A percentile compares a stretch with the other conserved stretches of the same genome.
Evolutionary conservation across 2,329 filamentous ascomycete genomes (phyloP).

Genomic region (Arachnomyces sp.): DNA sequence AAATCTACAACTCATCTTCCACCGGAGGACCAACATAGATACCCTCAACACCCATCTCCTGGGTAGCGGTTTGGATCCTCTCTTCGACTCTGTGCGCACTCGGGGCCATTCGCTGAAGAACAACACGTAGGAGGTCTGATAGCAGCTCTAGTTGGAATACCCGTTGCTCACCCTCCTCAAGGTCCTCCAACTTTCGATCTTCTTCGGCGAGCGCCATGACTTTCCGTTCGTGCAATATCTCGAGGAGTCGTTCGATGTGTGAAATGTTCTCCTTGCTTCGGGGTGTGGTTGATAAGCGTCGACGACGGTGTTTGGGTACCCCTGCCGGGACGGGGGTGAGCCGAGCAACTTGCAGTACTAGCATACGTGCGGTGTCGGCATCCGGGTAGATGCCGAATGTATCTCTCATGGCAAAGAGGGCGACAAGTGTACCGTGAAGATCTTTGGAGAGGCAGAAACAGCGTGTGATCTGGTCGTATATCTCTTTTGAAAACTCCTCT

Average conservation of each 20-base stretch:
- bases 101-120: conserved; percentile 28
- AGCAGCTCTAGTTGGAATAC: conserved; percentile 37
- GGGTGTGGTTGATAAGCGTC: conserved; percentile 32
- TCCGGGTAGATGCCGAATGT: conserved; percentile 40
- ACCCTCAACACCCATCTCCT: conserved; percentile 28
- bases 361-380: conserved; percentile 38
- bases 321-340: conserved; percentile 29
- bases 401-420: conserved; percentile 38
- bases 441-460: conserved; percentile 45
- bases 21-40: conserved; percentile 25
- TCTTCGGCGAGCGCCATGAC: conserved; percentile 23
- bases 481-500: conserved; percentile 37
- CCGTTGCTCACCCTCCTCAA: conserved; percentile 29
- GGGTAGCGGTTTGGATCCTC: conserved; percentile 25
- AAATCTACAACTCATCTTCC: conserved; percentile 12
- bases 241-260: conserved; percentile 37
- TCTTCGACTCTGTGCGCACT: conserved; percentile 24
- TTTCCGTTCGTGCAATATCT: conserved; percentile 34
- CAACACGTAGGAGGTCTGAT: conserved; percentile 31
- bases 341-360: conserved; percentile 43
- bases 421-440: conserved; percentile 41
- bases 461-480: conserved; percentile 46
- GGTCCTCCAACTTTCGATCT: conserved; percentile 26
- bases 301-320: conserved; percentile 29
- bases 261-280: conserved; percentile 38